phyloP scores from a whole-genome alignment of 148 eudicot genomes.

The Arctostaphylos glauca region DNA sequence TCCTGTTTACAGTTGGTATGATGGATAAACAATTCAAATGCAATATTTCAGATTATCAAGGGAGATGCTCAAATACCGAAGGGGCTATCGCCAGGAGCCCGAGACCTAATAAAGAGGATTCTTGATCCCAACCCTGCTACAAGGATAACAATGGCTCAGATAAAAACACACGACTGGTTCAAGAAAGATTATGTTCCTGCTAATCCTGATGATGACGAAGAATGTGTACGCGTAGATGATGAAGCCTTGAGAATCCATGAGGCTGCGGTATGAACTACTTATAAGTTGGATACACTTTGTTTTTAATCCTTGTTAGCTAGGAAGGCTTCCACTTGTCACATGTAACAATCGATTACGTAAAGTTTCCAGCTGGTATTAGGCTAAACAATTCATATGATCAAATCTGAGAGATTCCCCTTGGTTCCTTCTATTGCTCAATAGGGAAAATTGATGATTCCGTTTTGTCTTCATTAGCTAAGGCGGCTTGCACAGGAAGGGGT shows the following conservation, averaged over 20 bases:
- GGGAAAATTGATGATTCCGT: too few species aligned
- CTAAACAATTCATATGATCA: too few species aligned
- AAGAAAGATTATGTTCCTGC: slow-evolving; percentile 60
- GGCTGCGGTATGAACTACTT: slow-evolving; percentile 42
- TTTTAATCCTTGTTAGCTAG: not conserved
- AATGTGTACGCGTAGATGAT: slow-evolving; percentile 45
- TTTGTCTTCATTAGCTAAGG: too few species aligned
- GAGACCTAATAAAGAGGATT: slow-evolving; percentile 63
- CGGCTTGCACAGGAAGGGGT: too few species aligned
- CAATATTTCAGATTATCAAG: slow-evolving; percentile 31
- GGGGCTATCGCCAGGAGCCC: slow-evolving; percentile 82
- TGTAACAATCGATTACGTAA: too few species aligned
- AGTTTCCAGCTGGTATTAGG: too few species aligned
- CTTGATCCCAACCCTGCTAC: slow-evolving; percentile 84
- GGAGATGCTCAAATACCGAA: slow-evolving; percentile 84
- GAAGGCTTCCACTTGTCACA: too few species aligned
- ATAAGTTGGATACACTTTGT: not conserved
- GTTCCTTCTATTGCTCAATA: too few species aligned
- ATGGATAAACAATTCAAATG: not conserved
- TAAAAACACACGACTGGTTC: slow-evolving; percentile 77
- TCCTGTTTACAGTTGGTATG: not conserved
- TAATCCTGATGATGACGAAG: slow-evolving; percentile 50
- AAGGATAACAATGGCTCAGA: slow-evolving; percentile 66
- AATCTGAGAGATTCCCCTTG: too few species aligned
- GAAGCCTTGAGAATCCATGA: slow-evolving; percentile 52